These are phyloP conservation scores for Xylona heveae DNA, from an alignment of 495 filamentous ascomycete genomes.

Conservation along the genomic window DNA sequence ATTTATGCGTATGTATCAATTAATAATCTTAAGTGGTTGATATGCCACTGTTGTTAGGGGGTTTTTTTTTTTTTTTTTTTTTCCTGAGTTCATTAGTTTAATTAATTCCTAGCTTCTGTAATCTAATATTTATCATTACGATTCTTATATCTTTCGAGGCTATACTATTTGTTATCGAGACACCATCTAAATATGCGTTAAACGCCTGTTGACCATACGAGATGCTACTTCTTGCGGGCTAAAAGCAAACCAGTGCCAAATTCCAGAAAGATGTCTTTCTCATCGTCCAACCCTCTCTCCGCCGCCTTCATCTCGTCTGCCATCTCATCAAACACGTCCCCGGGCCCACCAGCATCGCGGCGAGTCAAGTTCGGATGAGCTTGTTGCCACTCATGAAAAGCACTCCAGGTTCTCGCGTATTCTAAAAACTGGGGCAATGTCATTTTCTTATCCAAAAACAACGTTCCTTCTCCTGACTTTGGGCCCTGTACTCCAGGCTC, in stretches of 20 bases:
- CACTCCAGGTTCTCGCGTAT: slow-evolving; percentile 34
- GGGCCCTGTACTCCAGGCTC: slow-evolving; percentile 21
- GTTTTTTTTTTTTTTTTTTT: too few species aligned
- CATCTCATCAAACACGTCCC: slow-evolving; percentile 1
- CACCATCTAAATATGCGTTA: too few species aligned
- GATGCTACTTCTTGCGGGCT: background rate
- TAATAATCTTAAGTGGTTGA: too few species aligned
- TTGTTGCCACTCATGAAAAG: slow-evolving; percentile 30
- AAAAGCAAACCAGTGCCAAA: background rate
- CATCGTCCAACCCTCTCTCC: slow-evolving; percentile 1
- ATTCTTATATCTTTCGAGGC: too few species aligned
- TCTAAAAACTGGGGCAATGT: slow-evolving; percentile 30
- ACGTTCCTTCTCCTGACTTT: slow-evolving; percentile 19
- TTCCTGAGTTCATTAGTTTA: too few species aligned
- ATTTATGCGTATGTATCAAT: too few species aligned
- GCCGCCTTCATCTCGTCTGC: background rate
- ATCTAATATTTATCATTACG: too few species aligned
- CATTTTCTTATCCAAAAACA: slow-evolving; percentile 28
- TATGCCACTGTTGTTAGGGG: too few species aligned
- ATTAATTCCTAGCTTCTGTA: too few species aligned
- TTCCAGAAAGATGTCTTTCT: background rate
- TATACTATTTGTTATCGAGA: too few species aligned
- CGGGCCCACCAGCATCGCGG: background rate
- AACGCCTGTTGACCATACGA: too few species aligned
- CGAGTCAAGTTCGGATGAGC: slow-evolving; percentile 4